Evolutionary conservation across 768 basidiomycete genomes (phyloP), one percentile per base, ranked within the genome.

Genomic region (Termitomyces sp.): DNA sequence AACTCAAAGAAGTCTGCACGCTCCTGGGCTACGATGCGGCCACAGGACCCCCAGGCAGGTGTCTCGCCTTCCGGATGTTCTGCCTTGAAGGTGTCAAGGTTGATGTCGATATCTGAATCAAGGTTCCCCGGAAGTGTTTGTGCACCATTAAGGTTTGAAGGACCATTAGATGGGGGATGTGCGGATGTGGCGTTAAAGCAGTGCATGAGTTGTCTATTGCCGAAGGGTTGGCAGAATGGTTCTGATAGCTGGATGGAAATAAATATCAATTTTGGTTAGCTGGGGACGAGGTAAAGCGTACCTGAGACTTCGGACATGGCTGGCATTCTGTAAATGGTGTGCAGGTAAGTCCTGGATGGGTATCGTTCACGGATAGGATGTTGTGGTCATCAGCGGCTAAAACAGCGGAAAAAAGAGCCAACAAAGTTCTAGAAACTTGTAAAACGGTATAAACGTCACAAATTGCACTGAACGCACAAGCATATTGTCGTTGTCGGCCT

Each of bases 201-300:
- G 68, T 95, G 95, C 77, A 95, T 80, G 40, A 94, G 80, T 19
- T 91, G 85, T 23, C 95, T 85, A 72, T 95, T 95, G 51, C 95
- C 95, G 67, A 94, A 96, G n/a, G 95, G 95, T 66, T 91, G 86
- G 73, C 95, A 98, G 71, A 90, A 96, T 2, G 95, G 94, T 74
- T 95, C 84, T 64, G 86, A 76, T 34, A 91, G 75, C 93, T 95
- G 61, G 9, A 35, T 54, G 21, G 1, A 47, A 17, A n/a, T 40
- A 31, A 8, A n/a, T 31, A 48, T 27, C 16, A 52, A 27, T 52
- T 47, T 25, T 40, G 56, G 27, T 32, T 17, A 32, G 60, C 37
- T 38, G 27, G 46, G 45, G 56, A 52, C 40, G 53, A 44, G 38
- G 27, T 38, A 14, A n/a, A 35, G 14, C 82, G 52, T 64, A 89